Base-by-base conservation (phyloP, 352 stramenopile species). In the Phytophthora tentaculata region DNA sequence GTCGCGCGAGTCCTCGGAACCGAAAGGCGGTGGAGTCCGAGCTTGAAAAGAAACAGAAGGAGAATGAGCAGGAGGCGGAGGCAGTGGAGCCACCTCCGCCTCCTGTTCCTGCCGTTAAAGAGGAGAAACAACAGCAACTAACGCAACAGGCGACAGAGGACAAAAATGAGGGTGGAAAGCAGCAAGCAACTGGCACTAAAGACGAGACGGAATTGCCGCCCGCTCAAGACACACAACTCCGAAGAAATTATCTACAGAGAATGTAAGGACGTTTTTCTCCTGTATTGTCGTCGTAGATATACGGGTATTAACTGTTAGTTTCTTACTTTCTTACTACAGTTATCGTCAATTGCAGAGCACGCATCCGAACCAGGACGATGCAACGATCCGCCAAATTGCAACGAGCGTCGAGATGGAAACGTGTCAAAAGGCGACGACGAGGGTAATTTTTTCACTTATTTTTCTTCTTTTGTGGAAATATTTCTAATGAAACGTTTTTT, bases 361-460 rank as follows among this genome's bases (percentile, higher is more conserved):
- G 0, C 80, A 90, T 47, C 79, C 69, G 14, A 80, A 79, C 29
- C 75, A 92, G 54, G 78, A 90, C 17, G 77, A 91, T 32, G 41
- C 61, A 0, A 65, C 73, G 28, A 71, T 91, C 26, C 79, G 82
- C 0, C 70, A 87, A 22, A 60, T 89, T n/a, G 86, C 86, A 7
- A 90, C 79, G 4, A 86, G 77, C 22, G 54, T 92, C 16, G 86
- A 94, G 75, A 87, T 91, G 74, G 80, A 89, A 35, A 73, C 83
- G 12, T 94, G 82, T 35, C 71, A 76, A 23, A 81, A 84, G 59
- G 51, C 73, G 0, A 20, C 70, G 0, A 82, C 67, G 3, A 55
- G 73, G 61, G 86, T 92, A 76, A 32, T 12, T 59, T 47, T 28
- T 51, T 50, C 5, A 24, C 35, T 16, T 61, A 62, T 53, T 41